Base-by-base conservation (phyloP, 2,329 filamentous ascomycete genomes). In the Fusarium irregulare region DNA sequence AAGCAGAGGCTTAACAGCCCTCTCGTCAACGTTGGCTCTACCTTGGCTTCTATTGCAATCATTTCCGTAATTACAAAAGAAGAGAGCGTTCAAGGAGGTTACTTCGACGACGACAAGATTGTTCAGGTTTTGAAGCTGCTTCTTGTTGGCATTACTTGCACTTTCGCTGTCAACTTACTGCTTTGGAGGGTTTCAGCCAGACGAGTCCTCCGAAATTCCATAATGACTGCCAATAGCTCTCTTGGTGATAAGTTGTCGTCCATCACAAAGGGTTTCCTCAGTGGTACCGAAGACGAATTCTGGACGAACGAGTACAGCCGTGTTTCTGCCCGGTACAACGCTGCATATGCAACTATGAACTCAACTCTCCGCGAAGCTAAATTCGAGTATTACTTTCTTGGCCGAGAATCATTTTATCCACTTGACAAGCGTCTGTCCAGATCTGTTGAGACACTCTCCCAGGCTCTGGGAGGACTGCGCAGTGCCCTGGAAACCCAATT, bases 1-100 rank as follows among this genome's bases (percentile, higher is more conserved):
- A 97, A 97, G 80, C 92, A 95, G 77, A 90, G 84, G 73, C 85
- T 93, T 64, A 92, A 91, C 64, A 90, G 92, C 73, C 92, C 93
- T 9, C 82, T 96, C 58, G 93, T 96, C 68, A 94, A 94, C 76
- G 92, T 95, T 37, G 93, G 92, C 49, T 93, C 92, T 72, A 97
- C 94, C 32, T 84, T 98, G 70, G 89, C 94, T 9, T 95, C 93
- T 34, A 89, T 98, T 61, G 93, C 93, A 51, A 92, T 96, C 68
- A 97, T 98, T 76, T 94, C 92, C 4, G 89, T 97, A 47, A 83
- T 98, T 66, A 97, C 95, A 13, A 97, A 97, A 80, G 95, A 98
- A 79, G 94, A 93, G 53, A 90, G 93, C 4, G 90, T 98, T 1
- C 93, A 97, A 74, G 89, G 87, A 34, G 93, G 92, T 8, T 90